A percentile compares a stretch with the other conserved stretches of the same genome.
Evolutionary conservation across 495 filamentous ascomycete species (phyloP).

Genomic region (Evernia prunastri): DNA sequence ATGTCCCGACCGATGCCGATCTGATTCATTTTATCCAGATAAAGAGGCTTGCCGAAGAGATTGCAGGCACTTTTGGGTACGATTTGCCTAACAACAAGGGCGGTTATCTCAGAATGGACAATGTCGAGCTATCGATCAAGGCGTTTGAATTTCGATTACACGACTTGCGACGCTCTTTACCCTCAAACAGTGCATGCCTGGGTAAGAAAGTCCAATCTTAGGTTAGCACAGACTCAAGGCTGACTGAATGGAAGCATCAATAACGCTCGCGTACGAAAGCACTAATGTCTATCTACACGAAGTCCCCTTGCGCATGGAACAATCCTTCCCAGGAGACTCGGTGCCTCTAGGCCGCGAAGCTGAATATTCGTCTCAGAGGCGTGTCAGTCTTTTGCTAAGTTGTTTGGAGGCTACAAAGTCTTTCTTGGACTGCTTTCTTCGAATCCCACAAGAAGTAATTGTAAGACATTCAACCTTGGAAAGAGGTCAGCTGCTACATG

Average conservation of each 20-base stretch:
- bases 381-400: constrained; percentile 1
- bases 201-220: not conserved
- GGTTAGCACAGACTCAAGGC: not conserved
- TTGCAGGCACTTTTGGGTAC: constrained; percentile 14
- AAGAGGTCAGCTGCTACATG: constrained; percentile 4
- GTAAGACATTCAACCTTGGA: not conserved
- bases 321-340: not conserved
- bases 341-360: not conserved
- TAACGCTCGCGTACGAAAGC: constrained; percentile 9
- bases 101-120: not conserved
- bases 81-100: not conserved
- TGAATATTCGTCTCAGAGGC: not conserved
- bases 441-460: not conserved
- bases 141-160: constrained; percentile 9
- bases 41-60: constrained; percentile 9
- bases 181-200: not conserved
- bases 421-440: constrained; percentile 14
- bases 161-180: not conserved
- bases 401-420: constrained; percentile 17
- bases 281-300: constrained; percentile 12
- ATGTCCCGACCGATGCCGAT: not conserved
- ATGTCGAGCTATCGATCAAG: constrained; percentile 11
- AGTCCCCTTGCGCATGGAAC: constrained; percentile 4
- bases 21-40: constrained; percentile 6
- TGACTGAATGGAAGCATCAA: not conserved